phyloP scores from a whole-genome alignment of 2,329 filamentous ascomycete species.

The Aureobasidium zeae region DNA sequence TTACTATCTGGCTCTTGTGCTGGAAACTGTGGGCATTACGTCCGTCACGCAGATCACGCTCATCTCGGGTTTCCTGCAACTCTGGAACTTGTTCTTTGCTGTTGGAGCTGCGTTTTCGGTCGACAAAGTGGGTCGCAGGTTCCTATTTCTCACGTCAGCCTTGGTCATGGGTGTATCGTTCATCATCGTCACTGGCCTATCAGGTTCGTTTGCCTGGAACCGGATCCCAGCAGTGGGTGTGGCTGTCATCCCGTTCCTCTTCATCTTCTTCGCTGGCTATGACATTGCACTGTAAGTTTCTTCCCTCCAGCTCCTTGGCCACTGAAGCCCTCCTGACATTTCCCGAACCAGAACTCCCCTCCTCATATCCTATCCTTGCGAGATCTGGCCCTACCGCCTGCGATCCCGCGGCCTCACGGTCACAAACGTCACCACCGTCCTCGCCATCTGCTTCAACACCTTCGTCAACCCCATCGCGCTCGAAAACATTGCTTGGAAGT shows the following conservation, averaged over 20 bases:
- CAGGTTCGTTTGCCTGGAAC: slow-evolving; percentile 28
- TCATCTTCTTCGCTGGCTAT: slow-evolving; percentile 36
- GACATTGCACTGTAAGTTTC: slow-evolving; percentile 35
- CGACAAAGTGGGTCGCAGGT: slow-evolving; percentile 35
- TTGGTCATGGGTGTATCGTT: slow-evolving; percentile 38
- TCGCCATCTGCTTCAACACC: slow-evolving; percentile 51
- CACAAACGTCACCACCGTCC: not conserved
- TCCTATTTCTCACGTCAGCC: slow-evolving; percentile 36
- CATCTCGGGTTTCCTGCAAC: slow-evolving; percentile 25
- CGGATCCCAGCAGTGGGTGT: slow-evolving; percentile 27
- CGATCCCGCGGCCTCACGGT: slow-evolving; percentile 45
- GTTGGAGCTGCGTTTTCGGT: slow-evolving; percentile 32
- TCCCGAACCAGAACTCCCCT: slow-evolving; percentile 6
- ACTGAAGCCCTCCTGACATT: no score
- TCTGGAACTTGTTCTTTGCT: slow-evolving; percentile 34
- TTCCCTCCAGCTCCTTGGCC: no score
- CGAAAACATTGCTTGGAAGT: slow-evolving; percentile 35
- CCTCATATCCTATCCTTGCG: slow-evolving; percentile 4
- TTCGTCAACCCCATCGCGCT: slow-evolving; percentile 43
- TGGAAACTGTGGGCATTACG: slow-evolving; percentile 26
- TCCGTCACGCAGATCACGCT: not conserved
- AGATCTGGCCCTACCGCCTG: slow-evolving; percentile 50
- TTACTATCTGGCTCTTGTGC: slow-evolving; percentile 27
- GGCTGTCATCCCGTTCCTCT: slow-evolving; percentile 36
- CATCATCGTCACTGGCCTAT: slow-evolving; percentile 36